These are phyloP conservation scores for Suhomyces xylopsoci DNA, from an alignment of 805 yeast genomes.

Conservation along the genomic window DNA sequence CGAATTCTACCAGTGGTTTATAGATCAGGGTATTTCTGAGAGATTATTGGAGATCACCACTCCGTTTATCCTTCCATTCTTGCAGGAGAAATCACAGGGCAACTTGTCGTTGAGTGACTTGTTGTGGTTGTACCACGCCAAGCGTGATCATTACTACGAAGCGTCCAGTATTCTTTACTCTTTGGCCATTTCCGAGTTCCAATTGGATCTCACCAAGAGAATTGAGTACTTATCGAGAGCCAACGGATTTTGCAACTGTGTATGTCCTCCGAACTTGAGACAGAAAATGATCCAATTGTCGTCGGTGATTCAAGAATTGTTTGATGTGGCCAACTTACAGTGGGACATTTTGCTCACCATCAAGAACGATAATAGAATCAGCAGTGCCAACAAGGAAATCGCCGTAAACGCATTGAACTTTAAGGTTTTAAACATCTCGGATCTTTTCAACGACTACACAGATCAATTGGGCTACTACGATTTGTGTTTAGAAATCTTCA, in stretches of 20 bases:
- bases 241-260: conserved; percentile 86
- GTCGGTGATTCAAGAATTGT: conserved; percentile 67
- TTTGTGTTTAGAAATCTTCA: conserved; percentile 72
- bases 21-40: conserved; percentile 71
- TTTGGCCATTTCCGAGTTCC: conserved; percentile 71
- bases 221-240: conserved; percentile 90
- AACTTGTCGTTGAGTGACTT: conserved; percentile 75
- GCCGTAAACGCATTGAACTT: conserved; percentile 57
- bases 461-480: conserved; percentile 87
- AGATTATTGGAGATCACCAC: conserved; percentile 78
- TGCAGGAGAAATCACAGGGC: conserved; percentile 61
- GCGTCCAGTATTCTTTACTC: conserved; percentile 78
- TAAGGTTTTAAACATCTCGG: conserved; percentile 67
- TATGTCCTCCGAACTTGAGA: conserved; percentile 69
- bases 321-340: conserved; percentile 85
- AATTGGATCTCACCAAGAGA: conserved; percentile 64
- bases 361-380: conserved; percentile 49
- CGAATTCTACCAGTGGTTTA: conserved; percentile 90
- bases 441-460: conserved; percentile 79
- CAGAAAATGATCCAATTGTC: conserved; percentile 74
- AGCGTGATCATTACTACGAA: conserved; percentile 68
- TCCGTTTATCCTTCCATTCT: conserved; percentile 71
- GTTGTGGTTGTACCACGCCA: conserved; percentile 86
- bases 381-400: conserved; percentile 46
- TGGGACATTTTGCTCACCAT: conserved; percentile 56